Conservation (phyloP, 495 filamentous ascomycete genomes). For the Tuber calosporum region DNA sequence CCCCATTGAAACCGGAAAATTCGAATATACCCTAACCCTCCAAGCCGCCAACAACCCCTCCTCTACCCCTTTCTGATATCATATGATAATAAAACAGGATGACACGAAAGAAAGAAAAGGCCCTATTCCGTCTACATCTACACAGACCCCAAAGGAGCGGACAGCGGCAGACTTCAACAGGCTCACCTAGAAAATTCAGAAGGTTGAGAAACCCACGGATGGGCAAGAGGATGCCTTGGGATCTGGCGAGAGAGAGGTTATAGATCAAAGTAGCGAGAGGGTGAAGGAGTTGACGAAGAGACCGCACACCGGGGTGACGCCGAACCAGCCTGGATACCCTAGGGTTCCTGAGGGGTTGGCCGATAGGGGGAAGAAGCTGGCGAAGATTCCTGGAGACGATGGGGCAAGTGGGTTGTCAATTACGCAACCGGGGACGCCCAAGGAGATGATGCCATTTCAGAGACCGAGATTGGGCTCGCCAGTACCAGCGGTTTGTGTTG, state of each 20-base stretch:
- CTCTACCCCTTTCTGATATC: too few species aligned
- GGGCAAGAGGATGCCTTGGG: background rate
- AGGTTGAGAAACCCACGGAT: background rate
- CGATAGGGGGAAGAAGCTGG: background rate
- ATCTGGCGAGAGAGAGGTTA: background rate
- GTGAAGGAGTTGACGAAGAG: background rate
- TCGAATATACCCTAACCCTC: background rate
- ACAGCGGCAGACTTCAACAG: background rate
- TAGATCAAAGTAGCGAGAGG: background rate
- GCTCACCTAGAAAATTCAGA: background rate
- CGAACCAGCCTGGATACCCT: background rate
- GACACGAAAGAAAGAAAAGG: background rate
- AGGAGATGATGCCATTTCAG: background rate
- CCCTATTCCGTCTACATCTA: background rate
- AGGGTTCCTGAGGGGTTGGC: background rate
- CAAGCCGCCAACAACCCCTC: background rate
- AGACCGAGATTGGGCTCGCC: background rate
- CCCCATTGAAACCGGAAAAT: background rate
- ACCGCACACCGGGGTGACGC: background rate
- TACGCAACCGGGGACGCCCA: background rate
- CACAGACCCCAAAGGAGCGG: background rate
- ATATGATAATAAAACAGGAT: background rate
- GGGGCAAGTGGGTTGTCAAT: background rate
- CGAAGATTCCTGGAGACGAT: background rate
- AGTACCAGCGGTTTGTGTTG: background rate